Evolutionary conservation across 768 basidiomycete species (phyloP).

Genomic region (Pluteus cervinus): DNA sequence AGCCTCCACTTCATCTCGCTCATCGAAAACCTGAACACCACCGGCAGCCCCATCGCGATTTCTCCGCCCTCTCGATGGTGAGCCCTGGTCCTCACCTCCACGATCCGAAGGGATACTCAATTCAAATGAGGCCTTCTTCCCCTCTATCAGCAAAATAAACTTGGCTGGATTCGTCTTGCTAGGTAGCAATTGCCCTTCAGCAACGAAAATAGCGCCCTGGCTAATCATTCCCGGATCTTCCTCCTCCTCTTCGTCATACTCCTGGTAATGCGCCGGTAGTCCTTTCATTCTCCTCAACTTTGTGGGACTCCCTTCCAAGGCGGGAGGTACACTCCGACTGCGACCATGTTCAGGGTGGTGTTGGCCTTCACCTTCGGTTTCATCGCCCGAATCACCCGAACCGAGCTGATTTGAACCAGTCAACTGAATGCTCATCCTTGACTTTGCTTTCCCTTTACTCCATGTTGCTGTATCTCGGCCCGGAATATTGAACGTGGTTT

Average conservation of each 20-base stretch:
- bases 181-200: conserved; percentile 51
- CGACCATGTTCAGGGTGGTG: conserved; percentile 28
- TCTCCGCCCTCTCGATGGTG: conserved; percentile 16
- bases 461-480: too few relatives aligned
- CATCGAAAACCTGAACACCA: conserved; percentile 19
- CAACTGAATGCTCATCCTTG: conserved; percentile 11
- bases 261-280: conserved; percentile 27
- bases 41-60: conserved; percentile 16
- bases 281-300: conserved; percentile 16
- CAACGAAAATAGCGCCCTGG: conserved; percentile 18
- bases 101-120: conserved; percentile 67
- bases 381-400: conserved; percentile 14
- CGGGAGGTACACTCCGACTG: conserved; percentile 55
- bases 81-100: conserved; percentile 21
- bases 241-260: conserved; percentile 18
- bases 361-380: conserved; percentile 21
- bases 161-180: conserved; percentile 54
- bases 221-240: neutral
- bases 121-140: conserved; percentile 60
- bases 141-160: conserved; percentile 63
- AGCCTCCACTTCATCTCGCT: conserved; percentile 46
- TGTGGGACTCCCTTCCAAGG: conserved; percentile 36
- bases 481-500: conserved; percentile 34
- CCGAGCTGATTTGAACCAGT: conserved; percentile 11
- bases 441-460: conserved; percentile 23